Conservation (phyloP, 2,329 filamentous ascomycete genomes). For the Phoma sp. region DNA sequence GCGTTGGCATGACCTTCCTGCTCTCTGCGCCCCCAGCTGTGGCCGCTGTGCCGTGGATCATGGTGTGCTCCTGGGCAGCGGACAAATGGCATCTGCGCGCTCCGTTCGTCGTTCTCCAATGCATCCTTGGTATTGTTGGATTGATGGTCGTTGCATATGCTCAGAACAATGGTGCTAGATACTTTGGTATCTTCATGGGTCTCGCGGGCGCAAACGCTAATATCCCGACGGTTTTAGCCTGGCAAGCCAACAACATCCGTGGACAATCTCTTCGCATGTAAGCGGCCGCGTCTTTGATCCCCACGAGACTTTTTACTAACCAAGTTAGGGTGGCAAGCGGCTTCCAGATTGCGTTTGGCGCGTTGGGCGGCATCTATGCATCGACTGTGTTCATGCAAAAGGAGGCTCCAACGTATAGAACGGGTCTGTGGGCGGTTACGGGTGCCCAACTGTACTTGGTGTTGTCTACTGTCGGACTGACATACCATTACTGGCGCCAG, state of each 20-base stretch:
- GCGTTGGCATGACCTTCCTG: slow-evolving; percentile 26
- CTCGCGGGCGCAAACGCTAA: slow-evolving; percentile 59
- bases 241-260: slow-evolving; percentile 45
- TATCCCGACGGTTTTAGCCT: slow-evolving; percentile 60
- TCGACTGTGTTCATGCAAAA: slow-evolving; percentile 38
- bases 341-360: slow-evolving; percentile 41
- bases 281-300: background rate
- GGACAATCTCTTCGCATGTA: slow-evolving; percentile 23
- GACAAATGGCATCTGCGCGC: slow-evolving; percentile 29
- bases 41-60: slow-evolving; percentile 29
- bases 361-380: slow-evolving; percentile 41
- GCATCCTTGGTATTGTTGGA: slow-evolving; percentile 51
- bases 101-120: slow-evolving; percentile 29
- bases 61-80: slow-evolving; percentile 27
- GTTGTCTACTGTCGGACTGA: slow-evolving; percentile 10
- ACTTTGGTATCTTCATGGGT: slow-evolving; percentile 55
- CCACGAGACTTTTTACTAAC: background rate
- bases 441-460: slow-evolving; percentile 28
- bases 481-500: slow-evolving; percentile 12
- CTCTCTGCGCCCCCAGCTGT: slow-evolving; percentile 34
- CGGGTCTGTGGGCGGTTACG: slow-evolving; percentile 32
- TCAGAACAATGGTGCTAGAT: slow-evolving; percentile 47
- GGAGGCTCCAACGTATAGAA: slow-evolving; percentile 33
- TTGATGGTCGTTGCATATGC: slow-evolving; percentile 55
- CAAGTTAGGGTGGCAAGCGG: slow-evolving; percentile 32